Evolutionary conservation across 331 rosid species (phyloP), one percentile per base, ranked within the genome.

Genomic region (Quercus phellos): DNA sequence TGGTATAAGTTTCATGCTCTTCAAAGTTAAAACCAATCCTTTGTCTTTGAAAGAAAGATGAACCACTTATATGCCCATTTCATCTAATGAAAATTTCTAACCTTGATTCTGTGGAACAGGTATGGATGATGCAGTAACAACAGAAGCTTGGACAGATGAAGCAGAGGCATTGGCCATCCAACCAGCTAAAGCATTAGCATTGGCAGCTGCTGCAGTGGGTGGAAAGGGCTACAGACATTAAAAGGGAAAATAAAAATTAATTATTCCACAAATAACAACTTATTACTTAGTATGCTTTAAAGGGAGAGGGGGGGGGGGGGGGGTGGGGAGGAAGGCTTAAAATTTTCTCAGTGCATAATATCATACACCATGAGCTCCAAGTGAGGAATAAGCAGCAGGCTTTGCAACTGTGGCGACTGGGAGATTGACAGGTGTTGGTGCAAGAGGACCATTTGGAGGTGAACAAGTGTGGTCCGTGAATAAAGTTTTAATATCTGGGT

Each of bases 141-240:
- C 98, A 43, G 98, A 91, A 66, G 98, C 98, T 87, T 94, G 98
- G 82, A 90, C 93, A 72, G 98, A 90, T 78, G 98, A 89, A 85
- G 94, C 94, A 66, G 98, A 87, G 72, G 97, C 89, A 90, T 91
- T 91, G 73, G 90, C 94, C 98, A 94, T 91, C 98, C 98, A 91
- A 80, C 98, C 93, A 32, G 96, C 94, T 81, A 94, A 88, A 78
- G 96, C 96, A 84, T 88, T 90, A 43, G 94, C 81, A 84, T 88
- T 91, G 18, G 90, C 92, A 78, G 94, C 68, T 43, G 93, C 90
- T 9, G 90, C 89, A 35, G 92, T 64, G 8, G 93, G 93, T 29
- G 90, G 94, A 77, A 92, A 86, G 70, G 97, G 92, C 98, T 94
- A 67, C 21, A 77, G 19, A 84, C 77, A 82, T 71, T 73, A 35